Percentiles rank a stretch among this genome's conserved stretches.
Conservation (phyloP, 1,139 yeast species). For the Suhomyces taliae region DNA sequence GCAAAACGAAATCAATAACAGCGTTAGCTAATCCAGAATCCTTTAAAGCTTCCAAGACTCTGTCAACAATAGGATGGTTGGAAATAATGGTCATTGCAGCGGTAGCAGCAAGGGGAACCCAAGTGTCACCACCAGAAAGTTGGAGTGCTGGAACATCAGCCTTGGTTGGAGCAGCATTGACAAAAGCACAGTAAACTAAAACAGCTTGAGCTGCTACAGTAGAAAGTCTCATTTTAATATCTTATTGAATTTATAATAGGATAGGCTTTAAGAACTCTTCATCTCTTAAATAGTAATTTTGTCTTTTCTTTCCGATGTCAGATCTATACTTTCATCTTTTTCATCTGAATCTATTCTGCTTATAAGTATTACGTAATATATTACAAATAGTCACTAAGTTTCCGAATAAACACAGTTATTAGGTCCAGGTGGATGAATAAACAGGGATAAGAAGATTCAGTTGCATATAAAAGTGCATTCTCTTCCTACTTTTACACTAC, state of each 20-base stretch:
- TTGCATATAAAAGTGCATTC: too few species aligned
- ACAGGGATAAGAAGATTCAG: too few species aligned
- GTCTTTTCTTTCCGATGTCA: too few species aligned
- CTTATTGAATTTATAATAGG: neutral
- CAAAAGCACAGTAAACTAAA: conserved; percentile 12
- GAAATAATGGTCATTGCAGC: conserved; percentile 14
- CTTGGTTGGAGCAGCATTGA: conserved; percentile 9
- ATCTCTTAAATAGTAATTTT: too few species aligned
- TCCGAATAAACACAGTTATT: too few species aligned
- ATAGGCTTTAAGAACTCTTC: too few species aligned
- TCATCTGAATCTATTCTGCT: too few species aligned
- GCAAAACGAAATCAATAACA: conserved; percentile 27
- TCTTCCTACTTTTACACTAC: too few species aligned
- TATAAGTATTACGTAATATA: neutral
- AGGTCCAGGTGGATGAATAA: too few species aligned
- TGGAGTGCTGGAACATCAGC: neutral
- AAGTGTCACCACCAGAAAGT: neutral
- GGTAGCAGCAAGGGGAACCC: neutral
- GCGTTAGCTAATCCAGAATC: conserved; percentile 25
- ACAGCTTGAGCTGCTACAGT: conserved; percentile 10
- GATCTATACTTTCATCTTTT: too few species aligned
- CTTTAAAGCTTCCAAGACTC: conserved; percentile 22
- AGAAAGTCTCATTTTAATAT: conserved; percentile 12
- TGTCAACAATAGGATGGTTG: conserved; percentile 25
- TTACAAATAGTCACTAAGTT: neutral